phyloP scores from a whole-genome alignment of 2,329 filamentous ascomycete species.

The Fusarium haematococcum region DNA sequence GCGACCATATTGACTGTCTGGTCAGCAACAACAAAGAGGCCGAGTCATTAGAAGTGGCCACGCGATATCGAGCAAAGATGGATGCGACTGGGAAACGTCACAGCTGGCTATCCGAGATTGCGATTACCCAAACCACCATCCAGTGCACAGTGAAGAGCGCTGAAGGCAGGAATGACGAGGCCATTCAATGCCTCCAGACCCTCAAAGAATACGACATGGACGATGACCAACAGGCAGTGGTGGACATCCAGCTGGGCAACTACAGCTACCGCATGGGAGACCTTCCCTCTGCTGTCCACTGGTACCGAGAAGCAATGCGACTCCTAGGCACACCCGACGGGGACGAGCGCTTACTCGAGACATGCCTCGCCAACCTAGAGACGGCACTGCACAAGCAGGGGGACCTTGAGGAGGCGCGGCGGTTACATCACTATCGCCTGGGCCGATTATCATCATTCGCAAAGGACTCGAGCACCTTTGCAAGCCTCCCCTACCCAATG shows the following conservation, averaged over 20 bases:
- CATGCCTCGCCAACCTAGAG: slow-evolving; percentile 51
- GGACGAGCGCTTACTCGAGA: slow-evolving; percentile 48
- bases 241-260: slow-evolving; percentile 49
- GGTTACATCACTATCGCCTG: slow-evolving; percentile 46
- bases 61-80: slow-evolving; percentile 43
- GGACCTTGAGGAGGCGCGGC: slow-evolving; percentile 41
- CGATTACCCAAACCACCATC: slow-evolving; percentile 47
- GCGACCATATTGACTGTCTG: slow-evolving; percentile 51
- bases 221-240: slow-evolving; percentile 47
- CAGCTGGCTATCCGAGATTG: slow-evolving; percentile 48
- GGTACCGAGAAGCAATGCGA: slow-evolving; percentile 46
- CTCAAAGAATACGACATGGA: slow-evolving; percentile 47
- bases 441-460: slow-evolving; percentile 46
- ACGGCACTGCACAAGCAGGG: slow-evolving; percentile 41
- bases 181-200: slow-evolving; percentile 44
- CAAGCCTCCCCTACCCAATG: slow-evolving; percentile 12
- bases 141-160: slow-evolving; percentile 46
- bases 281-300: slow-evolving; percentile 43
- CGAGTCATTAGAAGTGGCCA: slow-evolving; percentile 46
- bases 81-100: slow-evolving; percentile 47
- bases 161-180: slow-evolving; percentile 46
- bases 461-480: slow-evolving; percentile 43
- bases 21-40: slow-evolving; percentile 41
- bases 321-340: slow-evolving; percentile 44
- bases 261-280: slow-evolving; percentile 48